A percentile compares a stretch with the other conserved stretches of the same genome.
Evolutionary conservation across 1,139 yeast genomes (phyloP).

Genomic region (Trichomonascaceae sp.): DNA sequence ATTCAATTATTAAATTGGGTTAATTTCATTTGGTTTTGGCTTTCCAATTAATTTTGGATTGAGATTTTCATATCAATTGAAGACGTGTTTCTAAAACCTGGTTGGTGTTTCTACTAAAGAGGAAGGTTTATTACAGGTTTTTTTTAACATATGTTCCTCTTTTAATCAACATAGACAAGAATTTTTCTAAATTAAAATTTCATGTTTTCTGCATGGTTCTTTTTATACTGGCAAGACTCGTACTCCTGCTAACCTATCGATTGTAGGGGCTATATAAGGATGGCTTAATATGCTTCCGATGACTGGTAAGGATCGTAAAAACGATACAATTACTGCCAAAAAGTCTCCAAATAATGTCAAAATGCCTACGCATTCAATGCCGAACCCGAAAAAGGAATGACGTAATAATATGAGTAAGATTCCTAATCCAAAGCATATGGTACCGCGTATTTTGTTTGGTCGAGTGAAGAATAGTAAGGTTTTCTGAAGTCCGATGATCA

Average conservation of each 20-base stretch:
- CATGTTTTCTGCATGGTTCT: not conserved
- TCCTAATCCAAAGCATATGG: constrained; percentile 71
- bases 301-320: constrained; percentile 78
- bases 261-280: constrained; percentile 72
- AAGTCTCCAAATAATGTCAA: constrained; percentile 87
- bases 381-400: constrained; percentile 77
- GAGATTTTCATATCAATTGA: not conserved
- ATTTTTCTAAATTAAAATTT: not conserved
- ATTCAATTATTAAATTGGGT: constrained; percentile 56
- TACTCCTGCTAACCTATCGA: constrained; percentile 60
- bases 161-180: not conserved
- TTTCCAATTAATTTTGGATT: not conserved
- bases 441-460: constrained; percentile 80
- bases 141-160: not conserved
- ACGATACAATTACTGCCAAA: constrained; percentile 84
- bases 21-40: not conserved
- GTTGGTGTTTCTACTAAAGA: not conserved
- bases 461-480: constrained; percentile 80
- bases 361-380: constrained; percentile 81
- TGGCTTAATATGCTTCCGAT: constrained; percentile 81
- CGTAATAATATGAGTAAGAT: constrained; percentile 67
- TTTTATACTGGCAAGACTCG: constrained; percentile 54
- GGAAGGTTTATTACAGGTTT: not conserved
- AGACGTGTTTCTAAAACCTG: too few relatives aligned
- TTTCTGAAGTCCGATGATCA: constrained; percentile 84